Evolutionary conservation across 1,284 basidiomycete genomes (phyloP).

Genomic region (Ustilago sp.): DNA sequence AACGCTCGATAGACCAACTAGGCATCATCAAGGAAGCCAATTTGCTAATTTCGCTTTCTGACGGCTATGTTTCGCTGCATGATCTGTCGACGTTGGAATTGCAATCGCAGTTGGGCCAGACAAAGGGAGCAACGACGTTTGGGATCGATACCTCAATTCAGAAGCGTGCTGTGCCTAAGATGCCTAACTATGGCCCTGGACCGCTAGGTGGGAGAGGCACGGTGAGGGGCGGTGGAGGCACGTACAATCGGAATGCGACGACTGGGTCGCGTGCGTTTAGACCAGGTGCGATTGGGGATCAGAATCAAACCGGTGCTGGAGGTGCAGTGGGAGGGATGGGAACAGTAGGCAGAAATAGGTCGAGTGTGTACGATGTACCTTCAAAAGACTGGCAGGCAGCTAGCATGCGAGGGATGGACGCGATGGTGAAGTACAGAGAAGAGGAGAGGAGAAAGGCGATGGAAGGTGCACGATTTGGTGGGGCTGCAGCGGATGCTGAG

Average conservation of each 20-base stretch:
- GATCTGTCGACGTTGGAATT: constrained; percentile 78
- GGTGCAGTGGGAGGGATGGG: constrained; percentile 9
- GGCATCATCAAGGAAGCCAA: constrained; percentile 85
- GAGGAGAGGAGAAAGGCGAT: constrained; percentile 47
- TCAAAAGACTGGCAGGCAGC: constrained; percentile 51
- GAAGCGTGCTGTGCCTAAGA: constrained; percentile 32
- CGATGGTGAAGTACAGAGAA: constrained; percentile 46
- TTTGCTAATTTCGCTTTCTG: constrained; percentile 83
- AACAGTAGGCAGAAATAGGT: constrained; percentile 28
- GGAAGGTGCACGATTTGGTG: constrained; percentile 49
- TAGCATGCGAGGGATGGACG: constrained; percentile 58
- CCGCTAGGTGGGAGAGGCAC: constrained; percentile 41
- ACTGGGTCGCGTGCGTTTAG: constrained; percentile 33
- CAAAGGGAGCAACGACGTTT: constrained; percentile 84
- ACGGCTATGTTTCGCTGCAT: constrained; percentile 73
- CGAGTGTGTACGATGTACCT: constrained; percentile 33
- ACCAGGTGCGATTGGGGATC: constrained; percentile 45
- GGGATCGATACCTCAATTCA: constrained; percentile 77
- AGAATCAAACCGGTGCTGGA: constrained; percentile 12
- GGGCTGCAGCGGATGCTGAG: constrained; percentile 34
- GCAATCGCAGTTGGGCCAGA: constrained; percentile 72
- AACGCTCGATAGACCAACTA: constrained; percentile 84
- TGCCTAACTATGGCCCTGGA: constrained; percentile 47
- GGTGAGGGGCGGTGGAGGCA: constrained; percentile 18
- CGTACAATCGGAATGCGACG: constrained; percentile 22